Conservation (phyloP, 2,329 filamentous ascomycete species). For the Fonsecaea multimorphosa region DNA sequence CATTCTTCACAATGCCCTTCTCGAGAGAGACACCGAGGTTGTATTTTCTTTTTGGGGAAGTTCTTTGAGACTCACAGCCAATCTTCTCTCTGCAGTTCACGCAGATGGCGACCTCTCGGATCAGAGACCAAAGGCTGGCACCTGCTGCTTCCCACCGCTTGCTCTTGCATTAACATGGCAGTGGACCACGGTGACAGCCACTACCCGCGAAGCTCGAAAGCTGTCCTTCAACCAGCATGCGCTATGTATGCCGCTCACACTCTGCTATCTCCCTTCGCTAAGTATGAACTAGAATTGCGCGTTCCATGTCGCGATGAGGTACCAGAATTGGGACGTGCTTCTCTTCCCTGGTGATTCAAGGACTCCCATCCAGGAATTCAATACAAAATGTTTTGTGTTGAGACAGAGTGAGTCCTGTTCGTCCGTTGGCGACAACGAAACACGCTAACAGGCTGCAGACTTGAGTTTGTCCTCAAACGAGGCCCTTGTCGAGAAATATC, state of each 20-base stretch:
- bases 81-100: not conserved
- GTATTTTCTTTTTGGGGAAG: too few species aligned
- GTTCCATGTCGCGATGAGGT: constrained; percentile 68
- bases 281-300: not conserved
- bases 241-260: not conserved
- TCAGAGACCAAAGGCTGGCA: not conserved
- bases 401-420: constrained; percentile 56
- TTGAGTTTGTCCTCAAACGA: constrained; percentile 5
- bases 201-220: not conserved
- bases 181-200: not conserved
- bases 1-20: not conserved
- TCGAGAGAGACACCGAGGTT: not conserved
- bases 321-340: constrained; percentile 84
- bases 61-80: not conserved
- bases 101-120: constrained; percentile 2
- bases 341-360: constrained; percentile 73
- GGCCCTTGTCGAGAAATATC: constrained; percentile 11
- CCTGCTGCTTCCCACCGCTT: not conserved
- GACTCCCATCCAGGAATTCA: constrained; percentile 80
- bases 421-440: constrained; percentile 14
- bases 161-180: constrained; percentile 3
- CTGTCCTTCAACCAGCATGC: not conserved
- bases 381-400: constrained; percentile 72
- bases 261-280: not conserved
- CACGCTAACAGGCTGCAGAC: constrained; percentile 17